Evolutionary conservation across 768 basidiomycete genomes (phyloP).

Genomic region (Exsudoporus frostii): DNA sequence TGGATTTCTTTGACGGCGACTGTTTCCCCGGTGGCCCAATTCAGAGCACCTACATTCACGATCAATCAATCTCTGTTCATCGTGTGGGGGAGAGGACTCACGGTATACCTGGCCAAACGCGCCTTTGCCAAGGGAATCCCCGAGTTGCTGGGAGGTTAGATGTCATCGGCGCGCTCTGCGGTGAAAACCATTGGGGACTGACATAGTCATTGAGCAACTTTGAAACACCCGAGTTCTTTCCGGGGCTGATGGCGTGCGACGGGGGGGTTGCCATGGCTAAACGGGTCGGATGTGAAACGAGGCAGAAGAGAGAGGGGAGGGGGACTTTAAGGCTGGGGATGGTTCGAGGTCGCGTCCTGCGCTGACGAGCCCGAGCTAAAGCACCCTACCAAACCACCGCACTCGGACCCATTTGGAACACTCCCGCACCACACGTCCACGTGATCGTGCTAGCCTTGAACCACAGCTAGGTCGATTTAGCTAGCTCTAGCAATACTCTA

Average conservation of each 20-base stretch:
- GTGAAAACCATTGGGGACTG: conserved; percentile 17
- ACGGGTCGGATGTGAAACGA: neutral
- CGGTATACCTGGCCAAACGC: conserved; percentile 97
- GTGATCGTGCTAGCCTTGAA: conserved; percentile 17
- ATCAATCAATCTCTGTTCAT: conserved; percentile 73
- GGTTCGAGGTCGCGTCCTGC: conserved; percentile 35
- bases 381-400: conserved; percentile 14
- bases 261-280: conserved; percentile 23
- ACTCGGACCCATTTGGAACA: conserved; percentile 32
- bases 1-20: conserved; percentile 99
- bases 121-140: conserved; percentile 93
- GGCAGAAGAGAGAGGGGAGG: neutral
- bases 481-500: neutral
- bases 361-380: conserved; percentile 31
- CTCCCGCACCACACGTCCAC: conserved; percentile 12
- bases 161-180: conserved; percentile 5
- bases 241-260: conserved; percentile 19
- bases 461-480: conserved; percentile 3
- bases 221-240: conserved; percentile 35
- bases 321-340: conserved; percentile 7
- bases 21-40: conserved; percentile 96
- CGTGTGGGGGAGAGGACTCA: conserved; percentile 40
- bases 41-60: conserved; percentile 63
- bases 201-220: conserved; percentile 69
- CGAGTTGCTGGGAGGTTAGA: conserved; percentile 69